These are phyloP conservation scores for Xylariaceae sp. DNA, from an alignment of 2,329 filamentous ascomycete genomes.

Conservation along the genomic window DNA sequence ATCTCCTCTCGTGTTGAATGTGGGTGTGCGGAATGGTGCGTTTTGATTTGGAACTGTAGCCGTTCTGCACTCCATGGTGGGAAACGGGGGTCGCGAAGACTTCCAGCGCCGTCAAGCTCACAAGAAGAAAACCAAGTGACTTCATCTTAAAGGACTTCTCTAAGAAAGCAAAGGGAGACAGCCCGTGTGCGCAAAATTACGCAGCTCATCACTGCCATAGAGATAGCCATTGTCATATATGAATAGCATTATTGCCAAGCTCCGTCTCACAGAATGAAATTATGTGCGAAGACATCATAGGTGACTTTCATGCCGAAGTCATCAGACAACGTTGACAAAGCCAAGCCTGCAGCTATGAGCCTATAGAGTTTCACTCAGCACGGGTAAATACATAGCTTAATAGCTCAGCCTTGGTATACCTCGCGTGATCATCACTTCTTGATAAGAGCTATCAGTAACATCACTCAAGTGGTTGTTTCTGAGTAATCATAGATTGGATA, in stretches of 20 bases:
- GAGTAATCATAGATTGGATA: background rate
- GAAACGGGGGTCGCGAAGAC: constrained; percentile 24
- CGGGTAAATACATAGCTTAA: constrained; percentile 24
- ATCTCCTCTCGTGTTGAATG: constrained; percentile 30
- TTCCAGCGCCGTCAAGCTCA: constrained; percentile 20
- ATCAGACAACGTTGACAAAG: constrained; percentile 16
- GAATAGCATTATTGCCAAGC: background rate
- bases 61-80: background rate
- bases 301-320: constrained; percentile 15
- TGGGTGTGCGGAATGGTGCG: constrained; percentile 30
- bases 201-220: background rate
- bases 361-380: constrained; percentile 13
- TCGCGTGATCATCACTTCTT: background rate
- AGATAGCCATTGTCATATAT: background rate
- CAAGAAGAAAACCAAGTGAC: constrained; percentile 15
- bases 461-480: background rate
- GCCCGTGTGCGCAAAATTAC: constrained; percentile 4
- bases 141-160: constrained; percentile 23
- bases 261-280: constrained; percentile 16
- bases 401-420: constrained; percentile 7
- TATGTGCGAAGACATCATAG: constrained; percentile 7
- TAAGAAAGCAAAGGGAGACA: constrained; percentile 1
- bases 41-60: constrained; percentile 7
- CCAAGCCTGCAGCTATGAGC: constrained; percentile 23
- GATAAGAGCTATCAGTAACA: background rate